A percentile compares a stretch with the other conserved stretches of the same genome.
Conservation (phyloP, 768 basidiomycete genomes). For the Termitomyces sp. region DNA sequence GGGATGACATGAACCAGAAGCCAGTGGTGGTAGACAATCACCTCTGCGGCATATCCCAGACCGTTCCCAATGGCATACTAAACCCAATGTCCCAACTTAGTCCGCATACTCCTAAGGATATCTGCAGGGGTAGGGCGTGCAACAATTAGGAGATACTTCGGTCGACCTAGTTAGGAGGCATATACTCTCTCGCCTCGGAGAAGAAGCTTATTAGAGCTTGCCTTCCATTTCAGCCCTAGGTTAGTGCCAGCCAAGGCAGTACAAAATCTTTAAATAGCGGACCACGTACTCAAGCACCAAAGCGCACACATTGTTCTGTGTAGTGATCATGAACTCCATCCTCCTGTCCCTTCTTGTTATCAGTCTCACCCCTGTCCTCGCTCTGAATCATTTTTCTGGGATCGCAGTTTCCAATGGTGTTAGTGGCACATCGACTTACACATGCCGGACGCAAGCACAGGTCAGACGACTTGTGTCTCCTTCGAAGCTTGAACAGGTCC, state of each 20-base stretch:
- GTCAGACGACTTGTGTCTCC: constrained; percentile 10
- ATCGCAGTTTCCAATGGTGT: constrained; percentile 26
- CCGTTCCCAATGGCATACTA: not conserved
- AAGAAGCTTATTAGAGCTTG: not conserved
- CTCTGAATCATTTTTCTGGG: constrained; percentile 27
- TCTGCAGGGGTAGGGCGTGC: not conserved
- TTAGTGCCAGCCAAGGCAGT: not conserved
- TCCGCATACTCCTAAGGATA: not conserved
- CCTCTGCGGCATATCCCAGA: not conserved
- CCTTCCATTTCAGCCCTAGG: not conserved
- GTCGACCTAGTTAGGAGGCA: not conserved
- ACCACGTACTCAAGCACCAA: not conserved
- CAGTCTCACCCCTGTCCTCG: constrained; percentile 9
- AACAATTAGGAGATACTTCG: not conserved
- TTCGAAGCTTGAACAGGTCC: not conserved
- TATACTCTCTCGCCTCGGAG: not conserved
- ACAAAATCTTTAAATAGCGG: not conserved
- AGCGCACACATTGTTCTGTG: not conserved
- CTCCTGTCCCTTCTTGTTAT: not conserved
- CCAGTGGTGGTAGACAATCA: not conserved
- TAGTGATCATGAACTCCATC: not conserved
- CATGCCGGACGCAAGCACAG: constrained; percentile 29
- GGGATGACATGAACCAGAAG: too few relatives aligned
- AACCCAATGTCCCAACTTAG: not conserved
- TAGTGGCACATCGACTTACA: constrained; percentile 19